phyloP scores from a whole-genome alignment of 2,329 filamentous ascomycete genomes.

The Akanthomyces muscarius region DNA sequence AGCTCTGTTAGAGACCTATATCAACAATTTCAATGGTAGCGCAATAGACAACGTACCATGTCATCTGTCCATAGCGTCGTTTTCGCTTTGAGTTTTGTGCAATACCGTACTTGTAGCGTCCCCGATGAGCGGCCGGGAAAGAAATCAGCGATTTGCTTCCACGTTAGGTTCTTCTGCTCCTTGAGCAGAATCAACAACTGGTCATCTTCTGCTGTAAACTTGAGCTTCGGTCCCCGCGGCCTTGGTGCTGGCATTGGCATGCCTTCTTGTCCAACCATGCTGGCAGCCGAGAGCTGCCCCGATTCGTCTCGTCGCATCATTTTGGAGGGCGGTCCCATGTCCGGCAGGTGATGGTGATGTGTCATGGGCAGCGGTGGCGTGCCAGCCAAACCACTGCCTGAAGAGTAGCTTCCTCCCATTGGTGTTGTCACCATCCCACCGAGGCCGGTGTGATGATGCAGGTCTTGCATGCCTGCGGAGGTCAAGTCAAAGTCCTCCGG shows the following conservation, averaged over 20 bases:
- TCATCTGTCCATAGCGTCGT: constrained; percentile 91
- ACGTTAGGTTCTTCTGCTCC: constrained; percentile 90
- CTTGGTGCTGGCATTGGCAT: constrained; percentile 81
- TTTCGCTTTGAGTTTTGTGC: constrained; percentile 91
- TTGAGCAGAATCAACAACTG: constrained; percentile 83
- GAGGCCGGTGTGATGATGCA: constrained; percentile 53
- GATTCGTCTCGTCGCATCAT: constrained; percentile 58
- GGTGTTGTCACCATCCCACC: constrained; percentile 52
- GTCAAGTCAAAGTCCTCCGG: constrained; percentile 58
- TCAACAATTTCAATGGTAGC: neutral
- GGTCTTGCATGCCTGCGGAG: constrained; percentile 45
- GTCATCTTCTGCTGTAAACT: constrained; percentile 92
- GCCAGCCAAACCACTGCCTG: constrained; percentile 24
- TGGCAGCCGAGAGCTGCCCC: constrained; percentile 60
- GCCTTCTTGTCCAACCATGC: constrained; percentile 77
- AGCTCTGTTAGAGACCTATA: constrained; percentile 4
- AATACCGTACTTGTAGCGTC: constrained; percentile 89
- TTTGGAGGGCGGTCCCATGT: constrained; percentile 66
- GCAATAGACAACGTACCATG: constrained; percentile 60
- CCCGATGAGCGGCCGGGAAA: constrained; percentile 88
- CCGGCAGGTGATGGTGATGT: constrained; percentile 74
- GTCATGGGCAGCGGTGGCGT: constrained; percentile 23
- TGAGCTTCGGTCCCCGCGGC: constrained; percentile 83
- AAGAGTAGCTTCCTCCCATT: constrained; percentile 48
- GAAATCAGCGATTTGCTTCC: constrained; percentile 97